Base-by-base conservation (phyloP, 331 rosid genomes). In the Telfairia occidentalis region DNA sequence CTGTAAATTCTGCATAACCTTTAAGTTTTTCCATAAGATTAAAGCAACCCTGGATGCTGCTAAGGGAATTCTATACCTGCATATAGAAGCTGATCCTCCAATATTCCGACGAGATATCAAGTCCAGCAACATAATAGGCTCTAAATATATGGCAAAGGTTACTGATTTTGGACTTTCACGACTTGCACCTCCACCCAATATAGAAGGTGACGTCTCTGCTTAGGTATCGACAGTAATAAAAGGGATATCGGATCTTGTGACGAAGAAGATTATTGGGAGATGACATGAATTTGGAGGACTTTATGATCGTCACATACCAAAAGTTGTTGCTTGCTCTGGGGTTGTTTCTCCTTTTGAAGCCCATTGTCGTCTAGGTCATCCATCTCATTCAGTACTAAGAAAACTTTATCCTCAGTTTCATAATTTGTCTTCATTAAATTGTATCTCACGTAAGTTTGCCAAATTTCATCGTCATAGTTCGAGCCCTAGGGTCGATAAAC, bases 161-260 rank as follows among this genome's bases (percentile, higher is more conserved):
- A 92, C 99, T 63, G 99, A 95, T 86, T 95, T 95, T 66, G 99
- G 99, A 83, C 97, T 95, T 76, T 95, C 99, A 0, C 89, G 96
- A 43, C 97, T 95, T 64, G 99, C 99, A 13, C 99, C 99, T 3
- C 86, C 86, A 80, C 93, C 99, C 29, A 90, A 92, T 80, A 29
- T 80, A n/a, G 96, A 95, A 80, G 99, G 99, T 38, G 53, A 71
- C 50, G 79, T 83, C 76, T 97, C 99, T 78, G 87, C 65, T 61
- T 93, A 91, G 76, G 89, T 95, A 73, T 95, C 99, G 24, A 95
- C 99, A 2, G 93, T 95, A 19, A 97, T 95, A 74, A 95, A 95
- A 78, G 99, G 99, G 60, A 95, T 97, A 9, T 97, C 99, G 58
- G 97, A n/a, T n/a, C n/a, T n/a, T n/a, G n/a, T n/a, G n/a, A n/a